Evolutionary conservation across 2,329 filamentous ascomycete species (phyloP).

Genomic region (Colletotrichum phormii): DNA sequence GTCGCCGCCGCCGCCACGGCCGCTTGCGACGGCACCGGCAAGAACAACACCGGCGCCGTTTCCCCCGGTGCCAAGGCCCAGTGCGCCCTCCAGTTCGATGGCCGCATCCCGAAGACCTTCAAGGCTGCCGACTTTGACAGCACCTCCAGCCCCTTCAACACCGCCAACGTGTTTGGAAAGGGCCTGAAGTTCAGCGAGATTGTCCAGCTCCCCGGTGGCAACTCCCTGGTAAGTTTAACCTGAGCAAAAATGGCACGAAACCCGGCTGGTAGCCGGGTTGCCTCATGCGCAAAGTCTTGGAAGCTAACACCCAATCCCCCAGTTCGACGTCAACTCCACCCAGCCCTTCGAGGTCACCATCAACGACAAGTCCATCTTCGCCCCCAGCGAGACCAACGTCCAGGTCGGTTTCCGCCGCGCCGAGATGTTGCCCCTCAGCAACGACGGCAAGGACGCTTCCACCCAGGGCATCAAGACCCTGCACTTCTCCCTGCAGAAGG

Average conservation of each 20-base stretch:
- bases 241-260: conserved; percentile 1
- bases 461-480: conserved; percentile 69
- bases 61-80: conserved; percentile 40
- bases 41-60: conserved; percentile 29
- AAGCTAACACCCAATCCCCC: conserved; percentile 13
- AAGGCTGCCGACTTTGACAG: conserved; percentile 57
- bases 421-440: conserved; percentile 64
- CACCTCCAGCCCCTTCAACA: conserved; percentile 59
- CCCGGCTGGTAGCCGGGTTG: not conserved
- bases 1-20: conserved; percentile 23
- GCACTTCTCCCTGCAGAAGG: conserved; percentile 69
- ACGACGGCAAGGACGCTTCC: conserved; percentile 62
- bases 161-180: conserved; percentile 63
- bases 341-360: conserved; percentile 65
- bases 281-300: not conserved
- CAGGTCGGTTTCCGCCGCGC: conserved; percentile 72
- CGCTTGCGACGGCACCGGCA: conserved; percentile 11
- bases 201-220: conserved; percentile 57
- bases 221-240: conserved; percentile 51
- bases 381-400: conserved; percentile 56
- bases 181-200: conserved; percentile 63
- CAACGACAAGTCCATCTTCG: conserved; percentile 69
- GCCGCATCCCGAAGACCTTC: conserved; percentile 54
- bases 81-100: conserved; percentile 58
- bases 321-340: conserved; percentile 57